phyloP scores from a whole-genome alignment of 306 rosid species.

The Parietaria judaica region DNA sequence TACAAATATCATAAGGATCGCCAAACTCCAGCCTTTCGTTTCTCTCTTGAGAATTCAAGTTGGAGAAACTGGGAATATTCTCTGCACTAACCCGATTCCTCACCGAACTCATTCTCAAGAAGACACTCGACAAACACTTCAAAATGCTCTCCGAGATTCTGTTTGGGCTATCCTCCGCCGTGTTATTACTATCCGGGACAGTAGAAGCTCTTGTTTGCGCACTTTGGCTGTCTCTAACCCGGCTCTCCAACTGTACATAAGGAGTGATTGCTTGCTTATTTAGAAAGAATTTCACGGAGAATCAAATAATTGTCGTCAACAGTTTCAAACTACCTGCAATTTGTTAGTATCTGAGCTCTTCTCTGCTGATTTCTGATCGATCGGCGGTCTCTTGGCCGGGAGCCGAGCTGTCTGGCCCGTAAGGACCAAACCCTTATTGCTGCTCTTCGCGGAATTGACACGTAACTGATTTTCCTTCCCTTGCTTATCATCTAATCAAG shows the following conservation, averaged over 20 bases:
- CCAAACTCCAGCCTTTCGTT: constrained; percentile 23
- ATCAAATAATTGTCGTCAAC: too few species aligned
- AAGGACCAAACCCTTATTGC: constrained; percentile 26
- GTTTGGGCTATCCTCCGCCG: constrained; percentile 61
- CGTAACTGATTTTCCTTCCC: constrained; percentile 56
- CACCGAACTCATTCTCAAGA: constrained; percentile 50
- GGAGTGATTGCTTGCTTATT: constrained; percentile 15
- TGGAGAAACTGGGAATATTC: constrained; percentile 24
- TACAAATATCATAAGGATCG: constrained; percentile 67
- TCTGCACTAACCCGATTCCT: constrained; percentile 32
- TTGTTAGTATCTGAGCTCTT: constrained; percentile 38
- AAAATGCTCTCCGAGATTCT: constrained; percentile 61
- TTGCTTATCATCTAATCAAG: constrained; percentile 44
- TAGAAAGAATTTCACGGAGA: background rate
- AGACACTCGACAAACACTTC: constrained; percentile 72
- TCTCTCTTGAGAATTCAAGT: constrained; percentile 21
- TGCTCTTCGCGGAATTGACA: constrained; percentile 28
- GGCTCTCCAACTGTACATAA: constrained; percentile 44
- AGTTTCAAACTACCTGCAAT: constrained; percentile 30
- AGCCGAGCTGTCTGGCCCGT: constrained; percentile 24
- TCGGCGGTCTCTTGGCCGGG: constrained; percentile 38
- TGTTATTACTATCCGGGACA: constrained; percentile 18
- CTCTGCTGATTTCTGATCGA: constrained; percentile 34
- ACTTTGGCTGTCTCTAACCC: constrained; percentile 25
- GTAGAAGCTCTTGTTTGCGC: constrained; percentile 29